A percentile compares a stretch with the other conserved stretches of the same genome.
These are phyloP conservation scores for Wickerhamomyces strasburgensis DNA, from an alignment of 805 yeast species.

Conservation along the genomic window DNA sequence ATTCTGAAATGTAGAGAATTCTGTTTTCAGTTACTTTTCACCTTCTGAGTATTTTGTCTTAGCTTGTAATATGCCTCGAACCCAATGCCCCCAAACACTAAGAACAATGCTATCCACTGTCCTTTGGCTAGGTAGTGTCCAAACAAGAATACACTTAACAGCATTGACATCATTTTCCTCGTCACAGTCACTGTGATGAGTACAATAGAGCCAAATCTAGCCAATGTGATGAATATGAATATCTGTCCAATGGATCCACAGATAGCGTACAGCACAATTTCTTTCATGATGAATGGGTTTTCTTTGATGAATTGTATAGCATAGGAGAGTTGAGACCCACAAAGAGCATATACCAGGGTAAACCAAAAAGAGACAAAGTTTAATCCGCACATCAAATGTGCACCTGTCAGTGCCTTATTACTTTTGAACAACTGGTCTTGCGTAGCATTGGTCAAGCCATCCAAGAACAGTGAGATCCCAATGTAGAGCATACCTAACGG, in stretches of 20 bases:
- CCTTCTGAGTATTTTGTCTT: background rate
- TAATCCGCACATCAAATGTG: conserved; percentile 77
- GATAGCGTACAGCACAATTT: conserved; percentile 60
- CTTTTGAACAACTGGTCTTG: conserved; percentile 77
- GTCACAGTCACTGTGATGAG: conserved; percentile 94
- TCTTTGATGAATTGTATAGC: conserved; percentile 41
- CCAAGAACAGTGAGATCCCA: conserved; percentile 77
- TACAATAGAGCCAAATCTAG: conserved; percentile 77
- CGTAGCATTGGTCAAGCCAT: conserved; percentile 89
- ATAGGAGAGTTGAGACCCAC: conserved; percentile 45
- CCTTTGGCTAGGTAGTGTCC: conserved; percentile 61
- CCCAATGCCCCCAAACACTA: conserved; percentile 84
- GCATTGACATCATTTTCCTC: conserved; percentile 93
- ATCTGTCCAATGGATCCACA: conserved; percentile 92
- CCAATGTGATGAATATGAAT: conserved; percentile 83
- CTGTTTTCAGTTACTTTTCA: background rate
- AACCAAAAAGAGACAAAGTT: conserved; percentile 41
- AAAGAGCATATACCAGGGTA: conserved; percentile 44
- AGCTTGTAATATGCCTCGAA: conserved; percentile 62
- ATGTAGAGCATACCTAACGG: conserved; percentile 35
- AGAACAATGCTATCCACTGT: conserved; percentile 76
- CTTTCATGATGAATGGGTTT: conserved; percentile 52
- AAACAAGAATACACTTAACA: conserved; percentile 78
- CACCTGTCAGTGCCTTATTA: conserved; percentile 60
- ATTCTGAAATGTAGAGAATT: too few relatives aligned